Base-by-base conservation (phyloP, 495 filamentous ascomycete species). In the Echria macrotheca region DNA sequence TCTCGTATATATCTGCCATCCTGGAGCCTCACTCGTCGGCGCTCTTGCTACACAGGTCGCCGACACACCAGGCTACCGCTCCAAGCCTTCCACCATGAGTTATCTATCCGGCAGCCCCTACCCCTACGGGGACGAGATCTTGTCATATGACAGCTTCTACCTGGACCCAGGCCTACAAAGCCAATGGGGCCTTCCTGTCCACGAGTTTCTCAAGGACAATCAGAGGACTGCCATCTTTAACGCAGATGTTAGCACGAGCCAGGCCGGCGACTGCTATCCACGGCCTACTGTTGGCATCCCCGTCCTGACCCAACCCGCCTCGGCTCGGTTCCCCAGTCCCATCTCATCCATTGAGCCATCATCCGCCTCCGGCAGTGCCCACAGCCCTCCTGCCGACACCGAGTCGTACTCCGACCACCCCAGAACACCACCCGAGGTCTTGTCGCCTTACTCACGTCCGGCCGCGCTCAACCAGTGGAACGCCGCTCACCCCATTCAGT, bases 361-460 rank as follows among this genome's bases (percentile, higher is more conserved):
- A 2, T 65, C 66, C 14, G 64, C 69, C 0, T 63, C 59, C n/a
- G 64, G 65, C 38, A 65, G 60, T 40, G 53, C 50, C 15, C 55
- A 57, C 22, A 72, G 69, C 22, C 70, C 69, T 7, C 66, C 52
- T 0, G 47, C 65, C 2, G 70, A 72, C 10, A 56, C 56, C 26
- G 69, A 71, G 36, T 63, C 61, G 25, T 65, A 59, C 50, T 59
- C 64, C 47, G 53, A 61, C 28, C 15, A 41, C 12, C 38, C 38
- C 17, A 41, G 38, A 17, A 21, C 38, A 21, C 68, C 65, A 3
- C 53, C 59, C 15, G 70, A 66, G 14, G 33, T 54, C 43, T 57
- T 56, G 14, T 65, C 65, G 17, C 61, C 52, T 4, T 56, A 55
- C 32, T 59, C 58, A 9, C 29, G 42, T 5, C 42, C 29, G 5